Evolutionary conservation across 768 basidiomycete genomes (phyloP), one percentile per base, ranked within the genome.

Genomic region (Porphyrellus cyaneotinctus): DNA sequence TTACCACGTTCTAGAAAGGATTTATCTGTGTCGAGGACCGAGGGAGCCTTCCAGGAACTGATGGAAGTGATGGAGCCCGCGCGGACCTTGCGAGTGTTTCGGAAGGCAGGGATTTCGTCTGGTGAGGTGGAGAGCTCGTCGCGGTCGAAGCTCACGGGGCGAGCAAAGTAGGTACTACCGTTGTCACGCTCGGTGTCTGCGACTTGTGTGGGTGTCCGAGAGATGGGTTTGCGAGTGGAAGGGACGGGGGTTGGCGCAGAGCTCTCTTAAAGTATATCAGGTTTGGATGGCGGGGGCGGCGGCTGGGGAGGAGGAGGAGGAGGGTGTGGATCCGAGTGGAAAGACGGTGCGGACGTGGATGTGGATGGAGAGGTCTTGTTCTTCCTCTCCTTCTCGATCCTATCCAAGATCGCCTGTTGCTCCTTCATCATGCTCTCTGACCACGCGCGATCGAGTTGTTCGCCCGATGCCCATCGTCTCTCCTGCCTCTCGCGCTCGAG

Each of bases 401-500:
- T 74, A 52, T 79, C 74, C 69, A 78, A 66, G 55, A 83, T 78
- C 14, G 73, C 71, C 55, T 74, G 69, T 50, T 75, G 75, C 48
- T 74, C 66, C 59, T 62, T 63, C 49, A 64, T 66, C 58, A 72
- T 63, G 22, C 54, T 62, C 52, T 68, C 69, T 18, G 65, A 65
- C 67, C 70, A 73, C n/a, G 54, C 68, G 12, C 23, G 56, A 57
- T 72, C 70, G 12, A 70, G 51, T 39, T 59, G 66, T 22, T 65
- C 63, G 23, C 77, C 76, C 6, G 74, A 64, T 11, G 73, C 72
- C 79, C 78, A 80, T 2, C 71, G 70, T n/a, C 78, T 72, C 49
- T 79, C 74, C 60, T 75, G 70, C 5, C 79, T 72, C 58, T 83
- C 82, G 10, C 74, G 70, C 32, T 73, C 72, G 33, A 84, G 63